Base-by-base conservation (phyloP, 2,329 filamentous ascomycete species). In the Chrysoporthe deuterocubensis region DNA sequence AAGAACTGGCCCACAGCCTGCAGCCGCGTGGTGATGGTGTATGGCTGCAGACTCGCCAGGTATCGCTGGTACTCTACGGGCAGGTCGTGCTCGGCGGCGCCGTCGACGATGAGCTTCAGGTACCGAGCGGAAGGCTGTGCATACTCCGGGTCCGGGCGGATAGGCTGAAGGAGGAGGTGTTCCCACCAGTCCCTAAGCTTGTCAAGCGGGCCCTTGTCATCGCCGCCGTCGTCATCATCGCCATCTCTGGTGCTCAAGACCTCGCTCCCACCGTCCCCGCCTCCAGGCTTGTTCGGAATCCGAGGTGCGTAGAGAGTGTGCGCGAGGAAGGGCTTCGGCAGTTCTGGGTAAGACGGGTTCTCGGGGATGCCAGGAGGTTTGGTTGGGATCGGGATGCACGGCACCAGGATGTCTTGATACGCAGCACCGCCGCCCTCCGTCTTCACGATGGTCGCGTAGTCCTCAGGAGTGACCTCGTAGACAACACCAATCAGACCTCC, bases 401-500 rank as follows among this genome's bases (percentile, higher is more conserved):
- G 88, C 14, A 97, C 89, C 0, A 93, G 76, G 13, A 97, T 88
- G 76, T 98, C 94, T 67, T 90, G 83, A 81, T 99, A 99, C n/a
- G 90, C 86, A 2, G 89, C 81, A 21, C 94, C 94, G 43, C 92
- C 94, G 63, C 95, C 95, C 78, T 99, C 96, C 5, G 94, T 97
- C 5, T 90, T 90, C 69, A 98, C 90, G 73, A 99, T 97, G 69
- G 87, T 91, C 7, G 89, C 86, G 76, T 92, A 99, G 80, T 99
- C 96, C 56, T 85, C 79, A 21, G 85, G 81, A 0, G 94, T 97
- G 42, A 98, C 93, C 81, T 98, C 94, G 81, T 99, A 99, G 4
- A 98, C 96, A 18, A 97, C 93, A 34, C 96, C 96, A 52, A 97
- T 87, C 2, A 99, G 85, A 4, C 93, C 92, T 74, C 94, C 94